phyloP scores from a whole-genome alignment of 2,329 filamentous ascomycete species.

The Colletotrichum liriopes region DNA sequence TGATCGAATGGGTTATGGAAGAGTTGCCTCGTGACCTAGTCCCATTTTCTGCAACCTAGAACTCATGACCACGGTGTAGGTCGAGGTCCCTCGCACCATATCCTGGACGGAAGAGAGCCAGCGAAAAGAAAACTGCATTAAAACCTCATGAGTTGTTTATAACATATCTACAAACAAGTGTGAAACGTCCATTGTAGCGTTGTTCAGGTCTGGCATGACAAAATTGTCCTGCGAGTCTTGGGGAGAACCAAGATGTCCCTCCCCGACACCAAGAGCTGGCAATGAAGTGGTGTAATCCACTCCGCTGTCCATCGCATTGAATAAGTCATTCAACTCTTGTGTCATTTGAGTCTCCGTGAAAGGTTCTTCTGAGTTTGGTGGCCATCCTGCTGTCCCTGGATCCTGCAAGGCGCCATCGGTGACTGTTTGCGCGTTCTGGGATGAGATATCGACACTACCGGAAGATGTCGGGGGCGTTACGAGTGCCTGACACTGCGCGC shows the following conservation, averaged over 20 bases:
- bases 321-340: constrained; percentile 36
- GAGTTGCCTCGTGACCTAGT: neutral
- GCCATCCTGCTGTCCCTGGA: neutral
- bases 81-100: too few relatives aligned
- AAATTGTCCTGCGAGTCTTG: neutral
- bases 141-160: neutral
- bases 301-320: constrained; percentile 28
- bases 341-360: constrained; percentile 23
- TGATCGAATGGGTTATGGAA: neutral
- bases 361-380: neutral
- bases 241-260: neutral
- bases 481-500: neutral
- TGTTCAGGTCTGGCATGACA: neutral
- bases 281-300: constrained; percentile 1
- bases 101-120: too few relatives aligned
- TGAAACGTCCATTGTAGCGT: constrained; percentile 19
- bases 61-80: too few relatives aligned
- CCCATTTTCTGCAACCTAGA: neutral
- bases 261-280: constrained; percentile 14
- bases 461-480: constrained; percentile 9
- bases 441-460: neutral
- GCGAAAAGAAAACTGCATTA: too few relatives aligned
- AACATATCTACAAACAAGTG: constrained; percentile 37
- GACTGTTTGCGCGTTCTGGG: neutral
- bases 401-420: neutral